A percentile compares a stretch with the other conserved stretches of the same genome.
These are phyloP conservation scores for Candida awuae DNA, from an alignment of 805 yeast genomes.

Conservation along the genomic window DNA sequence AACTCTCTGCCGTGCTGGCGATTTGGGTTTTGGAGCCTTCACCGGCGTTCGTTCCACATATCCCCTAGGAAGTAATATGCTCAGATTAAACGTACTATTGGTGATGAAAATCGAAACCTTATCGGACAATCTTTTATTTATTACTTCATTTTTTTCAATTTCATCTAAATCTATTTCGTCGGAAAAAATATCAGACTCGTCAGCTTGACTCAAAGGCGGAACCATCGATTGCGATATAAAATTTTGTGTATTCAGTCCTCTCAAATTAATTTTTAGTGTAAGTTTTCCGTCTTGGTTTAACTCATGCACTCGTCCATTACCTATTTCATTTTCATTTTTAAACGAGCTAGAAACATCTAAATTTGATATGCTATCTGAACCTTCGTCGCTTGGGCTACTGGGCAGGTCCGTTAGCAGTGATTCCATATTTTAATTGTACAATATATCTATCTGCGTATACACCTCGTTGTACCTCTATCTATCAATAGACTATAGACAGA, in stretches of 20 bases:
- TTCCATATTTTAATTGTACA: not conserved
- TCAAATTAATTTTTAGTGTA: constrained; percentile 6
- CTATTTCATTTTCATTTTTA: not conserved
- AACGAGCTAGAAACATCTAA: no score
- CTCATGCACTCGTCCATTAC: constrained; percentile 5
- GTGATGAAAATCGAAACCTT: not conserved
- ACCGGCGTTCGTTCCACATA: no score
- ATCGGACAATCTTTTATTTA: not conserved
- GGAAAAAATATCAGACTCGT: constrained; percentile 2
- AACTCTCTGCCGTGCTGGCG: not conserved
- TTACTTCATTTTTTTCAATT: not conserved
- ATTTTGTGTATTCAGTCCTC: not conserved
- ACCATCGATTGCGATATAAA: not conserved
- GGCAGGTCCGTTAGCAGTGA: not conserved
- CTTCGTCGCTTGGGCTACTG: not conserved
- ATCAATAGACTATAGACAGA: no score
- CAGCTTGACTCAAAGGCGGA: not conserved
- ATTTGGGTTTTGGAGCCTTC: not conserved
- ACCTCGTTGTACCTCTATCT: no score
- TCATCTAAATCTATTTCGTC: constrained; percentile 6
- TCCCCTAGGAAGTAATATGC: not conserved
- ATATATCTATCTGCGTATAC: no score
- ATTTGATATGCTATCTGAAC: no score
- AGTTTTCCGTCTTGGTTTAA: constrained; percentile 4
- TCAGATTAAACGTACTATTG: not conserved